phyloP scores from a whole-genome alignment of 768 basidiomycete genomes.

The button mushroom (Agaricus bisporus) region DNA sequence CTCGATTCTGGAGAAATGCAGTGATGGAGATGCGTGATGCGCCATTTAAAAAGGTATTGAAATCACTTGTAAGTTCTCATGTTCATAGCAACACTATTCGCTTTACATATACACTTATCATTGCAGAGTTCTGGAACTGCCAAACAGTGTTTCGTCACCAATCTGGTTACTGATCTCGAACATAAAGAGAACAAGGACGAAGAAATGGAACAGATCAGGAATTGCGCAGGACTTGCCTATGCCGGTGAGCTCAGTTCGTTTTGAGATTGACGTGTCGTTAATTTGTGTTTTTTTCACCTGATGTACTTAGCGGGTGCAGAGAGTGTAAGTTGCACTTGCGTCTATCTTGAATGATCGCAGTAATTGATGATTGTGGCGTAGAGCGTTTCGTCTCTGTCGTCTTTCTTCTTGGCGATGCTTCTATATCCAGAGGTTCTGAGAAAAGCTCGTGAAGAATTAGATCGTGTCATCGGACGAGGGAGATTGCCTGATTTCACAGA shows the following conservation, averaged over 20 bases:
- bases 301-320: conserved; percentile 32
- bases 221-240: conserved; percentile 32
- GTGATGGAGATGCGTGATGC: conserved; percentile 43
- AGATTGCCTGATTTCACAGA: conserved; percentile 25
- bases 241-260: conserved; percentile 21
- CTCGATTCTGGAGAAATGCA: conserved; percentile 41
- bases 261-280: not conserved
- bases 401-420: conserved; percentile 31
- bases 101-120: not conserved
- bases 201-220: conserved; percentile 25
- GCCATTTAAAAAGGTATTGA: conserved; percentile 31
- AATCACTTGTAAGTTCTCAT: conserved; percentile 28
- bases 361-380: conserved; percentile 6
- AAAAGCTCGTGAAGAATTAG: conserved; percentile 26
- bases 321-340: conserved; percentile 23
- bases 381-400: conserved; percentile 29
- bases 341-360: not conserved
- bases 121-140: conserved; percentile 27
- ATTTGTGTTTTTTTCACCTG: not conserved
- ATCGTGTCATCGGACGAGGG: conserved; percentile 22
- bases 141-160: conserved; percentile 27
- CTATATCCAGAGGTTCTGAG: conserved; percentile 27
- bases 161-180: conserved; percentile 21
- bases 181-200: conserved; percentile 15
- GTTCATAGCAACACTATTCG: not conserved